Conservation (phyloP, 139 green algal species). For the Diplosphaera chodatii region DNA sequence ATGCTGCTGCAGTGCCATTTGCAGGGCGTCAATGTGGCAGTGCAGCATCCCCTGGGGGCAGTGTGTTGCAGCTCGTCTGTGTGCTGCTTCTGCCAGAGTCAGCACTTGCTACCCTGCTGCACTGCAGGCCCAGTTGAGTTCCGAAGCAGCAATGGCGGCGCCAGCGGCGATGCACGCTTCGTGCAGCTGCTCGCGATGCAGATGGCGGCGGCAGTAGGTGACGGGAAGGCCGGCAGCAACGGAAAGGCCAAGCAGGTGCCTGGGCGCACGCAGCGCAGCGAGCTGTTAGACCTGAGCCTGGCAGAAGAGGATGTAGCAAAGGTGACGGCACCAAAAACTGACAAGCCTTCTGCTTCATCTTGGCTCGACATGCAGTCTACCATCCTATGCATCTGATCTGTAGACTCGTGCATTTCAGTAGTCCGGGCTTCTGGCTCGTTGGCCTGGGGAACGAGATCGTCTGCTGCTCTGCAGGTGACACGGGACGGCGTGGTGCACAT, state of each 20-base stretch:
- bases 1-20: background rate
- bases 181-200: slow-evolving; percentile 21
- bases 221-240: background rate
- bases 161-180: slow-evolving; percentile 27
- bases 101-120: background rate
- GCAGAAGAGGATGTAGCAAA: slow-evolving; percentile 34
- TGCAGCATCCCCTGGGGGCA: background rate
- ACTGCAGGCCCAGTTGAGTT: slow-evolving; percentile 24
- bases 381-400: too few species aligned
- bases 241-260: background rate
- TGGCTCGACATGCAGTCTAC: too few species aligned
- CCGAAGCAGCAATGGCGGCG: slow-evolving; percentile 15
- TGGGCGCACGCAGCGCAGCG: background rate
- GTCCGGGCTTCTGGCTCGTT: too few species aligned
- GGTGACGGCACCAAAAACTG: slow-evolving; percentile 6
- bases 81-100: background rate
- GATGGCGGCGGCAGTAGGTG: background rate
- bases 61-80: background rate
- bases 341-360: too few species aligned
- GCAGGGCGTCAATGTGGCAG: too few species aligned
- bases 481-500: slow-evolving; percentile 38
- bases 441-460: too few species aligned
- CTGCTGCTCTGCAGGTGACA: slow-evolving; percentile 15
- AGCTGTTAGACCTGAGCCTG: slow-evolving; percentile 18
- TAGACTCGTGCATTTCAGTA: too few species aligned